Percentiles rank a stretch among this genome's conserved stretches.
phyloP scores from a whole-genome alignment of 148 eudicot genomes.

The Persicaria tinctoria region DNA sequence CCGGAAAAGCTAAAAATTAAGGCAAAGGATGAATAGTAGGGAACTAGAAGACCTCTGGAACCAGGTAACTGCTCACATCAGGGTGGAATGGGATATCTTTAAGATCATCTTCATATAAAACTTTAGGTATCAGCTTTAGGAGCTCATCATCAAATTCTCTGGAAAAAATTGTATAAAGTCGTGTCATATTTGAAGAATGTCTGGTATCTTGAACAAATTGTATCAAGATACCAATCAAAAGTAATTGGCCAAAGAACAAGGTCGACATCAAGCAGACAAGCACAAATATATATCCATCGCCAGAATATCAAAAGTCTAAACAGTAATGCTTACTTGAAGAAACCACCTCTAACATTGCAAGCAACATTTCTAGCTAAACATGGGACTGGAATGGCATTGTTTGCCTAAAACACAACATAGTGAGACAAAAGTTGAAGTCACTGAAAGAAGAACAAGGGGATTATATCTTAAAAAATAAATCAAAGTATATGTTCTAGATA shows the following conservation, averaged over 20 bases:
- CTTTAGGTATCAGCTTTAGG: conserved; percentile 59
- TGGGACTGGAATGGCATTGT: conserved; percentile 74
- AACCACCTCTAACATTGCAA: conserved; percentile 98
- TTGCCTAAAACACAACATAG: conserved; percentile 45
- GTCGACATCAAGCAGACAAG: not conserved
- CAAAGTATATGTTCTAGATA: conserved; percentile 19
- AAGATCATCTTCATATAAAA: conserved; percentile 73
- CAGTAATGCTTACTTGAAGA: conserved; percentile 72
- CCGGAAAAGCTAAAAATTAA: not conserved
- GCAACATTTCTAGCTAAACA: conserved; percentile 98
- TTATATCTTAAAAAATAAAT: not conserved
- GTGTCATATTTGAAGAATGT: not conserved
- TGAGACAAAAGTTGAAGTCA: conserved; percentile 2
- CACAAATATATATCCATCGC: not conserved
- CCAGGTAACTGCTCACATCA: conserved; percentile 92
- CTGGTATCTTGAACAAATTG: no score
- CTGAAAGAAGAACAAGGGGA: not conserved
- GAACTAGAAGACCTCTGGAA: conserved; percentile 54
- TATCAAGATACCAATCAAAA: not conserved
- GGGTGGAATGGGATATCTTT: conserved; percentile 68
- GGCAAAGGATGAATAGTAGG: conserved; percentile 1
- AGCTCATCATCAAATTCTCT: conserved; percentile 93
- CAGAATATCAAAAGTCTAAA: not conserved
- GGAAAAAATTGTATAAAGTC: conserved; percentile 22
- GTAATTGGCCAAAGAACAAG: not conserved